Evolutionary conservation across 805 yeast species (phyloP).

Genomic region (Middelhovenomyces tepae): DNA sequence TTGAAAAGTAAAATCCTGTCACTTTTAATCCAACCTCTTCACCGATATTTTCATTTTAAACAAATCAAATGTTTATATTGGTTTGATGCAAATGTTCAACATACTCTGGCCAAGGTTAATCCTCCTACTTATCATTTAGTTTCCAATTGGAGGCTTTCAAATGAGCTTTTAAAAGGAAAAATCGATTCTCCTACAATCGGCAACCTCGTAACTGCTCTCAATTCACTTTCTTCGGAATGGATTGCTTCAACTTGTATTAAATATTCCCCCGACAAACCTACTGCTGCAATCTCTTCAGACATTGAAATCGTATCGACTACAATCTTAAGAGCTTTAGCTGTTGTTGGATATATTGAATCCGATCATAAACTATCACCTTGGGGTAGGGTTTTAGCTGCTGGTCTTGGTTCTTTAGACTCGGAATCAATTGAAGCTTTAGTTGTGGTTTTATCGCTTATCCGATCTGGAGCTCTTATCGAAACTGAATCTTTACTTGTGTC

Average conservation of each 20-base stretch:
- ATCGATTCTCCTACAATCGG: too few relatives aligned
- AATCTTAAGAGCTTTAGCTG: constrained; percentile 42
- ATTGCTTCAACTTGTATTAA: too few relatives aligned
- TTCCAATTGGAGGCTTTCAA: constrained; percentile 11
- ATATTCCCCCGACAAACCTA: too few relatives aligned
- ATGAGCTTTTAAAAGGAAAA: constrained; percentile 3
- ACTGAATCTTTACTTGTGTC: constrained; percentile 35
- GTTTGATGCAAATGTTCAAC: constrained; percentile 36
- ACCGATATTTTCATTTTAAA: constrained; percentile 78
- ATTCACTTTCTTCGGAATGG: too few relatives aligned
- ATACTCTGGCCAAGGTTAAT: constrained; percentile 27
- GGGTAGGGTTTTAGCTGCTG: constrained; percentile 41
- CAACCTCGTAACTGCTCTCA: too few relatives aligned
- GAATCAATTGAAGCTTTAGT: constrained; percentile 16
- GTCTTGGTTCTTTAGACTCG: constrained; percentile 8
- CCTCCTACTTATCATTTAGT: constrained; percentile 13
- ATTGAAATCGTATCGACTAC: constrained; percentile 55
- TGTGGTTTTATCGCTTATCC: constrained; percentile 20
- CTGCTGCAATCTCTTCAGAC: too few relatives aligned
- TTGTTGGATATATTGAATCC: constrained; percentile 40
- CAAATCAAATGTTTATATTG: constrained; percentile 47
- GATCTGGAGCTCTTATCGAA: constrained; percentile 23
- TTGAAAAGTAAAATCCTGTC: constrained; percentile 56
- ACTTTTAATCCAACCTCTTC: constrained; percentile 59
- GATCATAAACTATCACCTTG: constrained; percentile 38